A percentile compares a stretch with the other conserved stretches of the same genome.
Evolutionary conservation across 768 basidiomycete genomes (phyloP).

Genomic region (Terana coerulea): DNA sequence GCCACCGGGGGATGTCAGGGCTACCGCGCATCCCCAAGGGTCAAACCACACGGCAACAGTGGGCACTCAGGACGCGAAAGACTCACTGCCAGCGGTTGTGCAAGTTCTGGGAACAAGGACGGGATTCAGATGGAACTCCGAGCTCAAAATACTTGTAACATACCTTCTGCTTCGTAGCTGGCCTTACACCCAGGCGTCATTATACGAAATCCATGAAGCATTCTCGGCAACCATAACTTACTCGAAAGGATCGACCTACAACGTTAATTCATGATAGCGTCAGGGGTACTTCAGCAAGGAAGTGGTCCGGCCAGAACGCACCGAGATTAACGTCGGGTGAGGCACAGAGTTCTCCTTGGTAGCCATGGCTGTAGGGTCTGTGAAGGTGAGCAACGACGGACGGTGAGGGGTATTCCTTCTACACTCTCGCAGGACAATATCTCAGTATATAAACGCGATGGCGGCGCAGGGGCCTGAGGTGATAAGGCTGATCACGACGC

Average conservation of each 20-base stretch:
- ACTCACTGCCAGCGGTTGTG: constrained; percentile 77
- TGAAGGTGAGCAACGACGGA: background rate
- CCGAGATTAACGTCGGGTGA: constrained; percentile 10
- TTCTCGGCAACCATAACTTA: constrained; percentile 29
- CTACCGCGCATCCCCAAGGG: constrained; percentile 32
- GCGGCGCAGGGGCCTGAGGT: background rate
- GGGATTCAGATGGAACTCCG: background rate
- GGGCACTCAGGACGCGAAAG: too few species aligned
- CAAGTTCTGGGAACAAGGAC: constrained; percentile 38
- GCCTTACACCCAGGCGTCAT: constrained; percentile 28
- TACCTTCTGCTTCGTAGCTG: constrained; percentile 56
- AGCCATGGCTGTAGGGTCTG: background rate
- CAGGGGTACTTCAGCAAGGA: constrained; percentile 1
- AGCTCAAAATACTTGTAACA: constrained; percentile 3
- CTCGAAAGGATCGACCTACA: constrained; percentile 67
- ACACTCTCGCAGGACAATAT: too few species aligned
- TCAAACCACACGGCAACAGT: background rate
- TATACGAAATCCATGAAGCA: background rate
- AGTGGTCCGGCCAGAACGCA: background rate
- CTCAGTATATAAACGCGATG: too few species aligned
- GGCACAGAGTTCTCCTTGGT: background rate
- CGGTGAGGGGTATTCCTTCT: background rate
- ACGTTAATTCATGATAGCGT: constrained; percentile 11
- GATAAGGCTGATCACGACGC: constrained; percentile 2
- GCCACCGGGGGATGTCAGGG: constrained; percentile 60